Percentiles rank a stretch among this genome's conserved stretches.
These are phyloP conservation scores for Ogataea nonfermentans DNA, from an alignment of 805 yeast genomes.

Conservation along the genomic window DNA sequence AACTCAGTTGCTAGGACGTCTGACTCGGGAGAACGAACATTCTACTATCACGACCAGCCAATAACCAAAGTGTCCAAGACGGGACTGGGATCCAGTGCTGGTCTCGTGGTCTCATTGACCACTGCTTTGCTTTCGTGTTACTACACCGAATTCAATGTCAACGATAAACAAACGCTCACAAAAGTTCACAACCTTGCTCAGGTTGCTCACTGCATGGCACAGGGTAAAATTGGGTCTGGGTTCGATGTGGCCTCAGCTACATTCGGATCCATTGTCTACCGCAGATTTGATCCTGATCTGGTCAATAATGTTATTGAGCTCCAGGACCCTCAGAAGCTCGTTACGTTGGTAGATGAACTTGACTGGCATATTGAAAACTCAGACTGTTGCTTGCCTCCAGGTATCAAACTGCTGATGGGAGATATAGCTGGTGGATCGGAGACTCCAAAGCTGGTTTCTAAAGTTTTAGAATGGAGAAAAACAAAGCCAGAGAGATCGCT, in stretches of 20 bases:
- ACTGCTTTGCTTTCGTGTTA: constrained; percentile 62
- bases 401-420: constrained; percentile 79
- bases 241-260: constrained; percentile 97
- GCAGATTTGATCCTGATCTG: constrained; percentile 63
- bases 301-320: constrained; percentile 33
- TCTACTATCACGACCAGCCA: constrained; percentile 56
- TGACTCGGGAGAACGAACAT: constrained; percentile 39
- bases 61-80: constrained; percentile 84
- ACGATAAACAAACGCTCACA: constrained; percentile 23
- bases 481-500: constrained; percentile 48
- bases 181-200: constrained; percentile 84
- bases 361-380: constrained; percentile 63
- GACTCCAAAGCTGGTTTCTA: constrained; percentile 84
- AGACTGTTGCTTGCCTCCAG: constrained; percentile 63
- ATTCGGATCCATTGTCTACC: constrained; percentile 82
- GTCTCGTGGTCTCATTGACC: constrained; percentile 76
- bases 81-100: constrained; percentile 95
- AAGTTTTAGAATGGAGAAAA: constrained; percentile 69
- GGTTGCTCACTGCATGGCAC: constrained; percentile 89
- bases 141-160: constrained; percentile 32
- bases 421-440: constrained; percentile 92
- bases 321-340: constrained; percentile 25
- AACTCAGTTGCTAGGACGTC: constrained; percentile 39
- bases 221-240: constrained; percentile 94
- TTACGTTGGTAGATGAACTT: constrained; percentile 37